phyloP scores from a whole-genome alignment of 1,284 basidiomycete genomes.

The Fereydounia khargensis region DNA sequence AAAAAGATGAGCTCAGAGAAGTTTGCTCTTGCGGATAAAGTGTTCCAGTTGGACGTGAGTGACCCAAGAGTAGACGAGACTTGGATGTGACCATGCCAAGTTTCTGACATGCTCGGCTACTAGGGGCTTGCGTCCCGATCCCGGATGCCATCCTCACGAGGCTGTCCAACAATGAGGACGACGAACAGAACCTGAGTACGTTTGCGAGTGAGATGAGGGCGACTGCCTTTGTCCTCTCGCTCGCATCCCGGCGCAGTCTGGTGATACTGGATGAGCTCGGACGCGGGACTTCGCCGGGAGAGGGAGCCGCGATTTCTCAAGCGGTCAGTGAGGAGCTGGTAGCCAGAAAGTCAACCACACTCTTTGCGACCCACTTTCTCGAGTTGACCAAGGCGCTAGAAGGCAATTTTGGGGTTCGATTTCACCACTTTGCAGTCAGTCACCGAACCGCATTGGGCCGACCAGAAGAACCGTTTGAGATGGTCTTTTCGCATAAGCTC shows the following conservation, averaged over 20 bases:
- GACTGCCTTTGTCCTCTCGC: conserved; percentile 61
- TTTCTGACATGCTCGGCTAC: too few relatives aligned
- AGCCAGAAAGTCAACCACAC: conserved; percentile 65
- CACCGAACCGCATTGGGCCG: neutral
- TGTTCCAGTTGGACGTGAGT: too few relatives aligned
- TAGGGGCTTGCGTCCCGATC: conserved; percentile 61
- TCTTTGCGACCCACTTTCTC: conserved; percentile 77
- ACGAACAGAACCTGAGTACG: conserved; percentile 60
- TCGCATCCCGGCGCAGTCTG: conserved; percentile 65
- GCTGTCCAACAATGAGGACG: conserved; percentile 79
- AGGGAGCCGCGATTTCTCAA: conserved; percentile 85
- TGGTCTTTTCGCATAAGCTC: conserved; percentile 26
- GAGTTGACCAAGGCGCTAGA: conserved; percentile 27
- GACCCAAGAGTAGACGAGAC: too few relatives aligned
- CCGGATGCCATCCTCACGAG: conserved; percentile 81
- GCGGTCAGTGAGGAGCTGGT: conserved; percentile 87
- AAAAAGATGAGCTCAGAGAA: too few relatives aligned
- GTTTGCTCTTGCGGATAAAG: too few relatives aligned
- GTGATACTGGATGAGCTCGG: conserved; percentile 88
- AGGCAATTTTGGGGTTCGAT: conserved; percentile 13
- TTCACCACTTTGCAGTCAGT: conserved; percentile 20
- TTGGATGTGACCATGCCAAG: too few relatives aligned
- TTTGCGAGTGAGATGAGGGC: conserved; percentile 44
- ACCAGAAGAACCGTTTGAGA: conserved; percentile 3
- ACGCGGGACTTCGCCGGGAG: conserved; percentile 76